These are phyloP conservation scores for Aspergillus intermedius DNA, from an alignment of 2,329 filamentous ascomycete genomes.

Conservation along the genomic window DNA sequence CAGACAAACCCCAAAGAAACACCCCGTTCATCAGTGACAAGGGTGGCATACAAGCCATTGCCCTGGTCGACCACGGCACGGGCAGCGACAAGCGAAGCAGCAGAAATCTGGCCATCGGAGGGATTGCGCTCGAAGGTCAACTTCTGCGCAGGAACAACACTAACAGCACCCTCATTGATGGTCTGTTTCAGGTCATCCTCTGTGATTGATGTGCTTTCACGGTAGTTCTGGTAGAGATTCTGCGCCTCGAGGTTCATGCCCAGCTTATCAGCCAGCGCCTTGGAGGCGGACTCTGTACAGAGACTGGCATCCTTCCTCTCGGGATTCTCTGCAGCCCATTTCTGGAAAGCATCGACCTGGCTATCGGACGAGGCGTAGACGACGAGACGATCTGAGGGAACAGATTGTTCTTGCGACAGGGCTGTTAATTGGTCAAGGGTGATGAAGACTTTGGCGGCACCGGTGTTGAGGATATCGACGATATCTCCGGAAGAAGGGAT, in stretches of 20 bases:
- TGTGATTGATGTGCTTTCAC: constrained; percentile 27
- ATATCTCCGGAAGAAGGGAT: constrained; percentile 67
- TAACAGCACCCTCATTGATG: constrained; percentile 51
- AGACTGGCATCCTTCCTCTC: constrained; percentile 33
- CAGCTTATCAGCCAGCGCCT: constrained; percentile 32
- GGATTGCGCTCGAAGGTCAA: constrained; percentile 64
- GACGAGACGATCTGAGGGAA: constrained; percentile 52
- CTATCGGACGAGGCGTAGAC: constrained; percentile 42
- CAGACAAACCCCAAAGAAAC: constrained; percentile 85
- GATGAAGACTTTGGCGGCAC: constrained; percentile 80
- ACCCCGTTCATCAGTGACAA: constrained; percentile 84
- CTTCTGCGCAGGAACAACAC: constrained; percentile 64
- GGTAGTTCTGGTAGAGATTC: constrained; percentile 34
- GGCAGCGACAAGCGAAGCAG: constrained; percentile 64
- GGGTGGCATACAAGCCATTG: constrained; percentile 79
- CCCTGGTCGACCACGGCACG: constrained; percentile 73
- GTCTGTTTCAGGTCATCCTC: constrained; percentile 46
- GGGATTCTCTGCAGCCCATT: constrained; percentile 32
- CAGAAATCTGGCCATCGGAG: constrained; percentile 54
- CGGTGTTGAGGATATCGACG: constrained; percentile 72
- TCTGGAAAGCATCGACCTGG: constrained; percentile 33
- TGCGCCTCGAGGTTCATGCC: constrained; percentile 34
- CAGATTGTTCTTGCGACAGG: constrained; percentile 46
- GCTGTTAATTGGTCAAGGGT: constrained; percentile 59
- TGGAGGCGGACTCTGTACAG: constrained; percentile 28